These are phyloP conservation scores for Pythium rishiriense DNA, from an alignment of 352 stramenopile genomes.

Conservation along the genomic window DNA sequence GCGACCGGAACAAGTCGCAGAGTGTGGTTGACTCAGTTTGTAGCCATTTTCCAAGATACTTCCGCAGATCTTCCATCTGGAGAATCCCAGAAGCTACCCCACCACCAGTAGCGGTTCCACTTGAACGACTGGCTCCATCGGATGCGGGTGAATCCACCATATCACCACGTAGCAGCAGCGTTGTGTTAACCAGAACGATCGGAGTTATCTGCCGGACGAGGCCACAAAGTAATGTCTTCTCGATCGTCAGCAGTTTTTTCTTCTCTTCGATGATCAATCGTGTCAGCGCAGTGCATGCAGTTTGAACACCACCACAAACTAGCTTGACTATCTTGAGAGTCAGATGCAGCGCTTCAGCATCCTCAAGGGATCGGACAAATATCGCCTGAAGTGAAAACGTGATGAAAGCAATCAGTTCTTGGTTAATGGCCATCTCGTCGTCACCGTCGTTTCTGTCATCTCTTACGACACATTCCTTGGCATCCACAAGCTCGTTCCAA, in stretches of 20 bases:
- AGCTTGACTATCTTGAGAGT: neutral
- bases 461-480: neutral
- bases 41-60: slow-evolving; percentile 16
- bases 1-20: slow-evolving; percentile 33
- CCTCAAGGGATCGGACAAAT: slow-evolving; percentile 7
- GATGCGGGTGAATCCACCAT: neutral
- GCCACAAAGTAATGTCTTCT: neutral
- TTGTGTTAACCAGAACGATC: neutral
- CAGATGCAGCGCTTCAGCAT: neutral
- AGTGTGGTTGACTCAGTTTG: slow-evolving; percentile 29
- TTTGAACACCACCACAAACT: neutral
- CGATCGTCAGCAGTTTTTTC: neutral
- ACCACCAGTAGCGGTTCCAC: neutral
- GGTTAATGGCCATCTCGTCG: neutral
- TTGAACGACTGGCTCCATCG: neutral
- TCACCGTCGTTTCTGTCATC: neutral
- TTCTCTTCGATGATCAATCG: neutral
- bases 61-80: neutral
- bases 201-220: slow-evolving; percentile 18
- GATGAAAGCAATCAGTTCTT: slow-evolving; percentile 11
- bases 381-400: slow-evolving; percentile 23
- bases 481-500: slow-evolving; percentile 15
- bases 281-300: neutral
- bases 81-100: neutral
- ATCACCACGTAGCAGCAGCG: slow-evolving; percentile 2